These are phyloP conservation scores for Epichloe scottii DNA, from an alignment of 2,329 filamentous ascomycete genomes.

Conservation along the genomic window DNA sequence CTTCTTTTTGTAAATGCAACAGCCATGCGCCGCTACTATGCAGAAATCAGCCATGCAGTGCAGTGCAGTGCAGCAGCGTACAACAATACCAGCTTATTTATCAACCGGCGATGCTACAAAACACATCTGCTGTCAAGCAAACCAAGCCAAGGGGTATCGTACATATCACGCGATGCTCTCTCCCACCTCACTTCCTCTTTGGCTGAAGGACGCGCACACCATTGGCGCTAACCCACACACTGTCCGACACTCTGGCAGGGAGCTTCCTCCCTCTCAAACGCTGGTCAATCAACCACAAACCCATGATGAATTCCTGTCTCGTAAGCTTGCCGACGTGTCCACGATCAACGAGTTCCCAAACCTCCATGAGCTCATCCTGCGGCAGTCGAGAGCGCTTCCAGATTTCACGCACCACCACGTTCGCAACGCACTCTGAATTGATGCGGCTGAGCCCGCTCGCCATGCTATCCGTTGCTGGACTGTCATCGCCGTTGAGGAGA, in stretches of 20 bases:
- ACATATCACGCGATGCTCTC: not conserved
- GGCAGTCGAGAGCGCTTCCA: constrained; percentile 61
- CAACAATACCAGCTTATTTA: too few relatives aligned
- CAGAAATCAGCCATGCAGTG: too few relatives aligned
- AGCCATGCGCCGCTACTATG: too few relatives aligned
- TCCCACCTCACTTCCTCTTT: constrained; percentile 4
- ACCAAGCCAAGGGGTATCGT: not conserved
- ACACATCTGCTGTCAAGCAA: not conserved
- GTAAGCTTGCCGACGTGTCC: constrained; percentile 41
- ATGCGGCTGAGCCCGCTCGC: constrained; percentile 13
- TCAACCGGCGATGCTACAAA: too few relatives aligned
- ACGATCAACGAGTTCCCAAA: constrained; percentile 64
- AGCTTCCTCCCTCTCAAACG: constrained; percentile 68
- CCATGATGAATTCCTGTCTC: constrained; percentile 67
- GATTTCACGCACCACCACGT: constrained; percentile 61
- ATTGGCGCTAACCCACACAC: constrained; percentile 61
- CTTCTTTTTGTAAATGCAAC: too few relatives aligned
- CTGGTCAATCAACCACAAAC: constrained; percentile 74
- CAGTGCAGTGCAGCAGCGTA: too few relatives aligned
- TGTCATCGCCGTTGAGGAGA: constrained; percentile 22
- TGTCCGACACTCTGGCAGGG: constrained; percentile 55
- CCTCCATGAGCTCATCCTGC: constrained; percentile 54
- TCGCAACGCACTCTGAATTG: constrained; percentile 43
- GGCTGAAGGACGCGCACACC: constrained; percentile 28
- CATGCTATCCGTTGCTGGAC: constrained; percentile 6